Conservation (phyloP, 2,329 filamentous ascomycete genomes). For the Chrysosporium queenslandicum region DNA sequence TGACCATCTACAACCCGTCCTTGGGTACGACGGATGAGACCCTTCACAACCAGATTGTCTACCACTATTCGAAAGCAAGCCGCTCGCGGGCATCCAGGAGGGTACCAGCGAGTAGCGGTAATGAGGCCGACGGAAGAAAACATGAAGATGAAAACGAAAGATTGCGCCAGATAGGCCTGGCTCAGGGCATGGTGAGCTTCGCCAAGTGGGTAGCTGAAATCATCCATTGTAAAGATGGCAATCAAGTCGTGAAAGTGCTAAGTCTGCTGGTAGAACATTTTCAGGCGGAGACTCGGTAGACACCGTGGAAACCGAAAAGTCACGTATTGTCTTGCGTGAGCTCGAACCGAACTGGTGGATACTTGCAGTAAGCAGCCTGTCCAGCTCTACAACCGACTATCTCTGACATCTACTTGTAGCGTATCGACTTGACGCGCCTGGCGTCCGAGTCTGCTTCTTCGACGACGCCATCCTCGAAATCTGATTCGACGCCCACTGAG, state of each 20-base stretch:
- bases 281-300: slow-evolving; percentile 67
- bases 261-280: slow-evolving; percentile 53
- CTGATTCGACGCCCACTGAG: slow-evolving; percentile 32
- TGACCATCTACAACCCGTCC: slow-evolving; percentile 90
- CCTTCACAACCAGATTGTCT: slow-evolving; percentile 75
- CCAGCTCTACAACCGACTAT: slow-evolving; percentile 5
- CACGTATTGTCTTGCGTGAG: slow-evolving; percentile 73
- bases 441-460: slow-evolving; percentile 43
- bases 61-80: slow-evolving; percentile 59
- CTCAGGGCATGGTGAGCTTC: slow-evolving; percentile 93
- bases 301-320: slow-evolving; percentile 82
- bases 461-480: slow-evolving; percentile 24
- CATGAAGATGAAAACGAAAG: slow-evolving; percentile 68
- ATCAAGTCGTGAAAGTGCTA: neutral
- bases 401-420: slow-evolving; percentile 40
- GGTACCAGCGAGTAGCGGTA: slow-evolving; percentile 22
- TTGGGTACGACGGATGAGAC: slow-evolving; percentile 64
- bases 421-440: slow-evolving; percentile 69
- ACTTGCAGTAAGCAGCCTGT: slow-evolving; percentile 56
- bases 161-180: slow-evolving; percentile 84
- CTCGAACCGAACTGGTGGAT: slow-evolving; percentile 93
- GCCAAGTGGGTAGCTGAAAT: slow-evolving; percentile 47
- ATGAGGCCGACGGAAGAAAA: slow-evolving; percentile 18
- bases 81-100: slow-evolving; percentile 19
- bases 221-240: neutral